Evolutionary conservation across 2,329 filamentous ascomycete species (phyloP).

Genomic region (Orbilia brochopaga): DNA sequence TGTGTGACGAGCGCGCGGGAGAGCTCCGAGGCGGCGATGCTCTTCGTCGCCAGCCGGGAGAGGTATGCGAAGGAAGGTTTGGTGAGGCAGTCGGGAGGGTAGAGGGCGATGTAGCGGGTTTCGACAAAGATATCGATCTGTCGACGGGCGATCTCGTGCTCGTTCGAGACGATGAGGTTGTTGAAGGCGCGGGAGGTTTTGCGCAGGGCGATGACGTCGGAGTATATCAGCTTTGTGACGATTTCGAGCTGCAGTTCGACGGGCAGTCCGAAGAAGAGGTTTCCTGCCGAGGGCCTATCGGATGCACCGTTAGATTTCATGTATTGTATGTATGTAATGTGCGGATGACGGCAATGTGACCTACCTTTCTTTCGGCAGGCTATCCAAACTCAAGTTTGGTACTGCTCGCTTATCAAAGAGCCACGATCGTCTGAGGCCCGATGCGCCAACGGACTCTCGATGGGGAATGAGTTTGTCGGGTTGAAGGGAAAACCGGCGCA

Average conservation of each 20-base stretch:
- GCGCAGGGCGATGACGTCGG: conserved; percentile 40
- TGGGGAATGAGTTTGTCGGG: conserved; percentile 6
- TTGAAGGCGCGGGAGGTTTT: conserved; percentile 42
- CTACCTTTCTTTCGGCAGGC: conserved; percentile 23
- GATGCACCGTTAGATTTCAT: neutral
- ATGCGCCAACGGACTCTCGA: conserved; percentile 24
- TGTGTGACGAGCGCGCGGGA: conserved; percentile 35
- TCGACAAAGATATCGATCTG: conserved; percentile 38
- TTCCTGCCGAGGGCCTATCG: conserved; percentile 19
- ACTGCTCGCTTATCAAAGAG: conserved; percentile 35
- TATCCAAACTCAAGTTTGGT: conserved; percentile 5
- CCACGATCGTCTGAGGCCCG: conserved; percentile 41
- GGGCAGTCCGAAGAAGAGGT: conserved; percentile 38
- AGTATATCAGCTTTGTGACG: conserved; percentile 46
- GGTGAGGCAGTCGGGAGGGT: conserved; percentile 25
- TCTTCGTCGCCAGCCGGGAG: conserved; percentile 44
- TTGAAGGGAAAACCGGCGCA: conserved; percentile 16
- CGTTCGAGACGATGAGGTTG: conserved; percentile 27
- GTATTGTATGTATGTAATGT: neutral
- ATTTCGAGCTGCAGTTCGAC: conserved; percentile 44
- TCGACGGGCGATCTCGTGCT: conserved; percentile 37
- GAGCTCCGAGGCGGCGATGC: conserved; percentile 44
- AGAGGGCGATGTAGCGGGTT: conserved; percentile 39
- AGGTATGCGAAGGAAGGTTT: conserved; percentile 42
- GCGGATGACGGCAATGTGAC: neutral